phyloP scores from a whole-genome alignment of 2,329 filamentous ascomycete species.

The Fusarium sp. region DNA sequence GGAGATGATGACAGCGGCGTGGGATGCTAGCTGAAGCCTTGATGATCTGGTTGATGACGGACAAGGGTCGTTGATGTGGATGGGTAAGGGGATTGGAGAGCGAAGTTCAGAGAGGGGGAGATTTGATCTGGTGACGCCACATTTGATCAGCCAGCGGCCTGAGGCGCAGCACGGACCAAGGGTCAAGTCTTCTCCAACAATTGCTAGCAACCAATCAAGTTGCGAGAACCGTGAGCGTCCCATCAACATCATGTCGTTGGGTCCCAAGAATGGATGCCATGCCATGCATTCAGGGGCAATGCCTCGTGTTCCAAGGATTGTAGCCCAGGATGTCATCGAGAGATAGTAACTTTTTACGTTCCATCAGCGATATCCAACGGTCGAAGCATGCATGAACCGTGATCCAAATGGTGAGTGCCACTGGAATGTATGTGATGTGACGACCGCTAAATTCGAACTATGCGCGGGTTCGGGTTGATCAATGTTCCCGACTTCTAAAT shows the following conservation, averaged over 20 bases:
- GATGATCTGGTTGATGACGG: slow-evolving; percentile 24
- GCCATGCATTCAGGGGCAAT: background rate
- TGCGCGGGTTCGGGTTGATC: background rate
- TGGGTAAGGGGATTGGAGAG: slow-evolving; percentile 27
- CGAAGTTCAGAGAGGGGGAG: slow-evolving; percentile 36
- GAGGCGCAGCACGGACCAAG: slow-evolving; percentile 39
- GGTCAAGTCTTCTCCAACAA: background rate
- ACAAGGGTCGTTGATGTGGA: slow-evolving; percentile 29
- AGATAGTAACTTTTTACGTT: background rate
- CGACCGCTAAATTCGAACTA: background rate
- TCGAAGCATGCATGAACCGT: background rate
- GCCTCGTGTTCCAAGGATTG: background rate
- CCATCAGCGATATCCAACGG: background rate
- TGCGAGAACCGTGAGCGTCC: background rate
- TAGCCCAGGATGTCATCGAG: background rate
- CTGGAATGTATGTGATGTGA: background rate
- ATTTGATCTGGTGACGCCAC: slow-evolving; percentile 38
- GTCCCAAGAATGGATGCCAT: background rate
- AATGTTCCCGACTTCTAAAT: background rate
- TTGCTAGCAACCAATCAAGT: background rate
- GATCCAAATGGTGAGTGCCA: background rate
- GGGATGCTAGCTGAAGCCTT: slow-evolving; percentile 26
- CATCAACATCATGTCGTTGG: background rate
- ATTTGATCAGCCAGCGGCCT: slow-evolving; percentile 34
- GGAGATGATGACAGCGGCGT: slow-evolving; percentile 32